Conservation (phyloP, 1,284 basidiomycete species). For the Boletellus dicymbophilus region DNA sequence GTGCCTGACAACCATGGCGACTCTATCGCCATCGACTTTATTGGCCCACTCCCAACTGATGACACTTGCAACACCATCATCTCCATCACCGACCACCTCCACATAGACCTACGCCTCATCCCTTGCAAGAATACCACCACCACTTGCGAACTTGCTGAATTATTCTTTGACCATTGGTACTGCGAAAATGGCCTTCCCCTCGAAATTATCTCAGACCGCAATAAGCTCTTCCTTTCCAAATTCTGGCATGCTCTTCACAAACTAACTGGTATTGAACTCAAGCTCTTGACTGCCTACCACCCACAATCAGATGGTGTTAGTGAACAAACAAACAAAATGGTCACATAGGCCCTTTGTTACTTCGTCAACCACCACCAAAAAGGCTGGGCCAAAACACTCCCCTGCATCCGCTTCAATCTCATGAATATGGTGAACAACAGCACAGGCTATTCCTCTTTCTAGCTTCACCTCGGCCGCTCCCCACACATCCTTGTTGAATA, state of each 20-base stretch:
- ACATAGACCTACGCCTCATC: neutral
- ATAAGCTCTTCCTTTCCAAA: neutral
- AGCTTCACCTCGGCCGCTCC: neutral
- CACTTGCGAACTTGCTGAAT: neutral
- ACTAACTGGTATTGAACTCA: neutral
- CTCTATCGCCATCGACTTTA: slow-evolving; percentile 33
- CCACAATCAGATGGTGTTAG: neutral
- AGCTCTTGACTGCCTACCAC: neutral
- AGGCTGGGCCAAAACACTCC: neutral
- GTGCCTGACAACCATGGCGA: slow-evolving; percentile 28
- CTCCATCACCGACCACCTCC: neutral
- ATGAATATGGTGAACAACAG: neutral
- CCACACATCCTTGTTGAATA: neutral
- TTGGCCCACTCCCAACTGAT: slow-evolving; percentile 16
- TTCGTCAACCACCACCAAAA: neutral
- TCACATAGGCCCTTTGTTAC: neutral
- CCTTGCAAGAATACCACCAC: neutral
- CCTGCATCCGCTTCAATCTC: neutral
- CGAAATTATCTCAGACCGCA: neutral
- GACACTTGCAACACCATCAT: neutral
- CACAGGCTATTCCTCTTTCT: neutral
- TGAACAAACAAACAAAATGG: neutral
- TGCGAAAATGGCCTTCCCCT: neutral
- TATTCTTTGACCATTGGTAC: neutral
- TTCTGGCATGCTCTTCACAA: neutral